Evolutionary conservation across 208 protist species (phyloP).

Genomic region (Crithidia expoeki): DNA sequence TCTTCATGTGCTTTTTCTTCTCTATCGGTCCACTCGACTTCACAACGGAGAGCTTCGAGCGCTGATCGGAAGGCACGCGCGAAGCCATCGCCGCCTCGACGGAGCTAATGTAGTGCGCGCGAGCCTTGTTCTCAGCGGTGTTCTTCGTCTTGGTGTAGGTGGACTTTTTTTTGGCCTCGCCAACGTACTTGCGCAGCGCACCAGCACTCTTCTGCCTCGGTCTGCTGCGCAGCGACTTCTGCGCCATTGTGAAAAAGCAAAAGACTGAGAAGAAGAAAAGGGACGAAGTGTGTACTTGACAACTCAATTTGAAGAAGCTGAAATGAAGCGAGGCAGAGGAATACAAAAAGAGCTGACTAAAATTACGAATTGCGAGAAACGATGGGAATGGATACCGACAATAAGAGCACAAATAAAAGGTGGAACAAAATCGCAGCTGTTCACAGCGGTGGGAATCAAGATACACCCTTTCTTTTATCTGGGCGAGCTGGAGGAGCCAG

Average conservation of each 20-base stretch:
- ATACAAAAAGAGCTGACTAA: too few species aligned
- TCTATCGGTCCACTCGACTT: conserved; percentile 48
- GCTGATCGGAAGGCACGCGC: conserved; percentile 87
- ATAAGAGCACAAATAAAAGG: too few species aligned
- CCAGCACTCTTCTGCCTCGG: conserved; percentile 80
- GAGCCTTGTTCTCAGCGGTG: conserved; percentile 61
- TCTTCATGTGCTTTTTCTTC: conserved; percentile 84
- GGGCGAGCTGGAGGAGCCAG: too few species aligned
- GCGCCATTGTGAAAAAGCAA: conserved; percentile 52
- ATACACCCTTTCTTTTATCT: too few species aligned
- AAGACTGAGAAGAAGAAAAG: not conserved
- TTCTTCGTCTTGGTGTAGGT: conserved; percentile 72
- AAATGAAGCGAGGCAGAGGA: not conserved
- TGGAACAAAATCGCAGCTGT: too few species aligned
- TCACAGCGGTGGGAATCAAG: too few species aligned
- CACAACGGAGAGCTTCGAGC: conserved; percentile 84
- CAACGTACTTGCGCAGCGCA: conserved; percentile 85
- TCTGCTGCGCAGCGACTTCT: conserved; percentile 75
- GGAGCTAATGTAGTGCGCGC: conserved; percentile 78
- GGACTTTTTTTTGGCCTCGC: conserved; percentile 79
- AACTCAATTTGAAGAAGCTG: not conserved
- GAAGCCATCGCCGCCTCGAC: conserved; percentile 89
- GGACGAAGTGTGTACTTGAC: not conserved
- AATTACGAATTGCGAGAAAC: too few species aligned
- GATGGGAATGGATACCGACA: too few species aligned